Evolutionary conservation across 805 yeast genomes (phyloP).

Genomic region (Hanseniaspora thailandica): DNA sequence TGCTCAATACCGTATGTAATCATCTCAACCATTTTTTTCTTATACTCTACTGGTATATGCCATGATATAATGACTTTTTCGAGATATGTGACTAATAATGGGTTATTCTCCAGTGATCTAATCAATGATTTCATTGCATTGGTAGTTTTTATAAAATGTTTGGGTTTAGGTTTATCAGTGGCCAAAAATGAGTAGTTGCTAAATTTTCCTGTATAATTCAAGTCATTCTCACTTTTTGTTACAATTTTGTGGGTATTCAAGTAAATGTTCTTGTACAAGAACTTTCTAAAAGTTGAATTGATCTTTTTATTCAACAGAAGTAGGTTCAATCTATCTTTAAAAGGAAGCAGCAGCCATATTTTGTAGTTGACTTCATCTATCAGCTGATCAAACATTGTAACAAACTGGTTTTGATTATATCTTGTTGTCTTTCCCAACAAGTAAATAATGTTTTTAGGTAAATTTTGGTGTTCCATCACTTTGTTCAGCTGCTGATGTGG

Average conservation of each 20-base stretch:
- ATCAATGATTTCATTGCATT: neutral
- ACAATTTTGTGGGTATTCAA: constrained; percentile 3
- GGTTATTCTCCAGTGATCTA: neutral
- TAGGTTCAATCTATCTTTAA: constrained; percentile 1
- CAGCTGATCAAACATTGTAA: constrained; percentile 2
- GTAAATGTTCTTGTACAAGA: constrained; percentile 9
- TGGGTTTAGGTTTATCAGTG: neutral
- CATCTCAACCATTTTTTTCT: neutral
- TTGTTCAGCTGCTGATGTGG: too few relatives aligned
- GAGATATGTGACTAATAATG: neutral
- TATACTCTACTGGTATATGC: constrained; percentile 5
- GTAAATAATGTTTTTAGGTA: too few relatives aligned
- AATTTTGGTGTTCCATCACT: too few relatives aligned
- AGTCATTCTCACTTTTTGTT: neutral
- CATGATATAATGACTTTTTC: constrained; percentile 7
- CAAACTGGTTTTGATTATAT: too few relatives aligned
- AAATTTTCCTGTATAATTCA: neutral
- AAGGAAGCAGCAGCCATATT: constrained; percentile 5
- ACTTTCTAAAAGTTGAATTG: neutral
- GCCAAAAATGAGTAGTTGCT: neutral
- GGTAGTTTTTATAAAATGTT: neutral
- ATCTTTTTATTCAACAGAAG: neutral
- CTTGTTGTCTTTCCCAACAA: too few relatives aligned
- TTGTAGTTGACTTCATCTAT: constrained; percentile 8
- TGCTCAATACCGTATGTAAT: neutral